Evolutionary conservation across 176 grass and related monocot species (phyloP), one percentile per base, ranked within the genome.

Genomic region (Oropetium thomaeum): DNA sequence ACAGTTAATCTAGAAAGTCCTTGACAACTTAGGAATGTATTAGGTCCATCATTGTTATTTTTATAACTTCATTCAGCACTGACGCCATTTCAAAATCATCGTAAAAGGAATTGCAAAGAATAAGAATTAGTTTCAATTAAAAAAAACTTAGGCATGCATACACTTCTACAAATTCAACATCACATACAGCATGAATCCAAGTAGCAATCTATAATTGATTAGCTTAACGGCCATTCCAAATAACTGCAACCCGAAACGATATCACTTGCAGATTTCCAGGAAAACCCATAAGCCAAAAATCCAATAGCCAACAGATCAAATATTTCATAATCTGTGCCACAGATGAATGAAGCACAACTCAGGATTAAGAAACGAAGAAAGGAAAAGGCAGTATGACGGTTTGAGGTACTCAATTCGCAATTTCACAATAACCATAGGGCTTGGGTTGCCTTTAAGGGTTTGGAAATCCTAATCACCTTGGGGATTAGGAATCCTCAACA

Each of bases 161-260:
- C 22, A 81, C 32, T 30, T 63, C 69, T 43, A 19, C 68, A 48
- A 39, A 63, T 71, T 43, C 42, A 22, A 26, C 23, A 62, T 22
- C 43, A 52, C 17, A 71, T 22, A 25, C n/a, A n/a, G n/a, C n/a
- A n/a, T n/a, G n/a, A n/a, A n/a, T n/a, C n/a, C n/a, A n/a, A n/a
- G 37, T 71, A 65, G 5, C 4, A 20, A 63, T 30, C 34, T 5
- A 25, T 65, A 71, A 39, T 48, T 73, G 2, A 59, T 3, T 11
- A 84, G 20, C 44, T 71, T 53, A 70, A 57, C 55, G 23, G 9
- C 17, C 0, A 82, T 73, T 58, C 35, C 11, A 67, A 59, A 85
- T 10, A 54, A 79, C 34, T 51, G 20, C 35, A 54, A 43, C 28
- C 38, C 39, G 39, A 45, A 20, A 51, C 69, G 27, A 15, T 44